phyloP scores from a whole-genome alignment of 176 grass and related monocot genomes.

The barley (Hordeum vulgare) region MorexV3_pseudomolecules_assembly NC_058524.1:251909824-251910323 shows the following conservation, averaged over 20 bases:
- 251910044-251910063: constrained; percentile 41
- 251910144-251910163: constrained; percentile 33
- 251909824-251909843: not conserved
- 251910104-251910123: constrained; percentile 49
- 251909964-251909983: not conserved
- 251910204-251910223: constrained; percentile 48
- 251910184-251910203: constrained; percentile 46
- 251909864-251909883: not conserved
- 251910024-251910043: constrained; percentile 59
- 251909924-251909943: constrained; percentile 7
- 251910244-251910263: constrained; percentile 20
- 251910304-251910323: constrained; percentile 45
- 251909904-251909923: not conserved
- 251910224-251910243: constrained; percentile 23
- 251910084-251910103: constrained; percentile 56
- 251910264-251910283: constrained; percentile 24
- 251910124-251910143: constrained; percentile 32
- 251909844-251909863: not conserved
- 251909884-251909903: not conserved
- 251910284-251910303: constrained; percentile 38
- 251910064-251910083: constrained; percentile 49
- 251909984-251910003: not conserved
- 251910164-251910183: constrained; percentile 37
- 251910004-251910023: constrained; percentile 57
- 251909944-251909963: not conserved